A percentile compares a stretch with the other conserved stretches of the same genome.
These are phyloP conservation scores for Aspergillus wentii DNA, from an alignment of 495 filamentous ascomycete genomes.

Conservation along the genomic window DNA sequence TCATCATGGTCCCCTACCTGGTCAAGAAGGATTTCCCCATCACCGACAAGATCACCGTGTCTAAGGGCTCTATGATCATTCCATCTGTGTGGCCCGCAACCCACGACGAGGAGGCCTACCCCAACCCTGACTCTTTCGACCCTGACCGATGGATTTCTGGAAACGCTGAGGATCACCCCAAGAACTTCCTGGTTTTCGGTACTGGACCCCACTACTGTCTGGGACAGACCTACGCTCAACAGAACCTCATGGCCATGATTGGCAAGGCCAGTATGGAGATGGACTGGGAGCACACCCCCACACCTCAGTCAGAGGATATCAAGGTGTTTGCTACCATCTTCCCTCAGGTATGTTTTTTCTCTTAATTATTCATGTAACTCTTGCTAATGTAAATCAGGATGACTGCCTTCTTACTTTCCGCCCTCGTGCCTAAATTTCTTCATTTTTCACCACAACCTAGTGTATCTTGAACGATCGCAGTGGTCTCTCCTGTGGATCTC, in stretches of 20 bases:
- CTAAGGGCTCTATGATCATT: constrained; percentile 93
- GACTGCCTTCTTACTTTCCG: constrained; percentile 41
- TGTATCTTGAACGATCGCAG: no score
- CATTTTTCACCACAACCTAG: no score
- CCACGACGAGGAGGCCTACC: constrained; percentile 90
- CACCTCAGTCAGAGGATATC: constrained; percentile 81
- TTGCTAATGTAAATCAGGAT: constrained; percentile 28
- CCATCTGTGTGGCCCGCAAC: constrained; percentile 86
- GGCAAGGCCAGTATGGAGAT: constrained; percentile 89
- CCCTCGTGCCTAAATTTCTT: constrained; percentile 27
- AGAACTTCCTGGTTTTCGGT: constrained; percentile 98
- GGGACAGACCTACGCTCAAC: constrained; percentile 87
- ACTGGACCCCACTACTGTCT: constrained; percentile 96
- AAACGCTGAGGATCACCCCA: constrained; percentile 82
- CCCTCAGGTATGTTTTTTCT: constrained; percentile 66
- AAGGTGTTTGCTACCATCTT: constrained; percentile 99
- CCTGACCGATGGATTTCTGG: constrained; percentile 93
- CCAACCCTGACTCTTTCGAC: constrained; percentile 76
- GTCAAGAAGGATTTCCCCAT: constrained; percentile 96
- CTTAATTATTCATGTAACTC: background rate
- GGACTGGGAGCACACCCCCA: constrained; percentile 87
- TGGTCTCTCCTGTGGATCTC: no score
- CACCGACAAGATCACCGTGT: constrained; percentile 78
- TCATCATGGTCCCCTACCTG: constrained; percentile 95
- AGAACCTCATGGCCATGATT: constrained; percentile 86